Evolutionary conservation across 2,329 filamentous ascomycete species (phyloP).

Genomic region (Rhexocercosporidium sp.): DNA sequence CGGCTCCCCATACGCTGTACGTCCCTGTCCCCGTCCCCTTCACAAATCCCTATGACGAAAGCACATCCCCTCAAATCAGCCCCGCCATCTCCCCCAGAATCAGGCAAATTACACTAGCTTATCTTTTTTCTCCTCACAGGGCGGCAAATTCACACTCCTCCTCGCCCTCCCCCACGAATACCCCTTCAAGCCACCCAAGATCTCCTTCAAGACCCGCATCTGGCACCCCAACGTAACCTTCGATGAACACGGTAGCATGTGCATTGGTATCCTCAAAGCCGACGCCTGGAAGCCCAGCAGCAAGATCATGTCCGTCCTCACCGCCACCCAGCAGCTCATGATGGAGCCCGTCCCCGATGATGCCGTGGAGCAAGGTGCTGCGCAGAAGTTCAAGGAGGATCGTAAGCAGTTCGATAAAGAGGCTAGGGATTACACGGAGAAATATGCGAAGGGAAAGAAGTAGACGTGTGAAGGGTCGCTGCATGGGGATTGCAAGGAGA

Average conservation of each 20-base stretch:
- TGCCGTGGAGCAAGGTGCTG: slow-evolving; percentile 71
- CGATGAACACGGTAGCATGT: slow-evolving; percentile 77
- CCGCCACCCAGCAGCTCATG: slow-evolving; percentile 67
- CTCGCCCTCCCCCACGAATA: slow-evolving; percentile 72
- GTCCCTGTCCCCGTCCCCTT: slow-evolving; percentile 31
- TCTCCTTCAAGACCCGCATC: slow-evolving; percentile 74
- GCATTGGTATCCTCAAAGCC: slow-evolving; percentile 70
- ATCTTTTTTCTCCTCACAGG: slow-evolving; percentile 44
- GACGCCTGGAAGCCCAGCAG: slow-evolving; percentile 78
- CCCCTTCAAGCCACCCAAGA: slow-evolving; percentile 74
- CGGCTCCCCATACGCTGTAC: slow-evolving; percentile 67
- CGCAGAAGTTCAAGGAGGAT: slow-evolving; percentile 71
- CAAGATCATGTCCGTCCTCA: slow-evolving; percentile 68
- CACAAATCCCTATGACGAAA: background rate
- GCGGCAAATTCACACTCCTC: slow-evolving; percentile 69
- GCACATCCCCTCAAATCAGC: too few relatives aligned
- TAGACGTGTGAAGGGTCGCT: background rate
- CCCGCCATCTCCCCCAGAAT: background rate
- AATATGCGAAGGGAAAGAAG: slow-evolving; percentile 55
- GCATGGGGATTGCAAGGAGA: background rate
- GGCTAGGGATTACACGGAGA: slow-evolving; percentile 70
- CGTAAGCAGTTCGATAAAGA: slow-evolving; percentile 66
- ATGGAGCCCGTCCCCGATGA: slow-evolving; percentile 73
- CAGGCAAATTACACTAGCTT: background rate
- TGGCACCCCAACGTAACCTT: slow-evolving; percentile 79